Conservation (phyloP, 371 early-diverging fungal genomes). For the Mortierella sp. region DNA sequence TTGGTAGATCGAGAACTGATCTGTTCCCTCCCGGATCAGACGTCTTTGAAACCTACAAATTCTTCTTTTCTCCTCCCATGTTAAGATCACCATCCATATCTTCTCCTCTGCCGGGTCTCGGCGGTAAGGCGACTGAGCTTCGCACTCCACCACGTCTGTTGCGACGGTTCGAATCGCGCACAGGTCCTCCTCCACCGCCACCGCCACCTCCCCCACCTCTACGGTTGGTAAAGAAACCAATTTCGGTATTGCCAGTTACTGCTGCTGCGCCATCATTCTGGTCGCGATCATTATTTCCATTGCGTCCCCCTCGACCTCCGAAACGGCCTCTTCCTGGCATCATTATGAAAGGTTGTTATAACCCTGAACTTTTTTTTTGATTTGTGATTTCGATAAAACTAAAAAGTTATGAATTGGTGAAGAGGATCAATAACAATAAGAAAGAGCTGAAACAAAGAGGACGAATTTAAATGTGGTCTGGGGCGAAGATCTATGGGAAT, state of each 20-base stretch:
- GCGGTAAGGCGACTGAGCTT: conserved; percentile 1
- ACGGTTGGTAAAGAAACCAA: conserved; percentile 25
- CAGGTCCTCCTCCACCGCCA: conserved; percentile 19
- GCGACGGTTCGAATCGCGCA: conserved; percentile 7
- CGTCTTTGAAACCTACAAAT: conserved; percentile 16
- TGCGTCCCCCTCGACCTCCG: conserved; percentile 4
- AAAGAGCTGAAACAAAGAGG: background rate
- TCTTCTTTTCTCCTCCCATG: conserved; percentile 35
- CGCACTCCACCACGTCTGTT: conserved; percentile 3
- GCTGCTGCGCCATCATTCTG: background rate
- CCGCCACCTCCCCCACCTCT: conserved; percentile 10
- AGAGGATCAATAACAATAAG: background rate
- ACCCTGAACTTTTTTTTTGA: background rate
- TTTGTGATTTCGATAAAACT: background rate
- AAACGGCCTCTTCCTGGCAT: conserved; percentile 10
- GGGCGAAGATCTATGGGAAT: background rate
- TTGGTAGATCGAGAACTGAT: background rate
- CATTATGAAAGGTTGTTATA: background rate
- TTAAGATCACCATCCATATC: conserved; percentile 24
- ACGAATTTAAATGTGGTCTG: background rate
- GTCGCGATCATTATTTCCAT: conserved; percentile 10
- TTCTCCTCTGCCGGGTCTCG: conserved; percentile 5
- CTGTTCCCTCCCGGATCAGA: background rate
- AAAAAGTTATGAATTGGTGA: background rate
- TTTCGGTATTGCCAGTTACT: conserved; percentile 16